phyloP scores from a whole-genome alignment of 2,329 filamentous ascomycete species.

The Aureobasidium sp. region DNA sequence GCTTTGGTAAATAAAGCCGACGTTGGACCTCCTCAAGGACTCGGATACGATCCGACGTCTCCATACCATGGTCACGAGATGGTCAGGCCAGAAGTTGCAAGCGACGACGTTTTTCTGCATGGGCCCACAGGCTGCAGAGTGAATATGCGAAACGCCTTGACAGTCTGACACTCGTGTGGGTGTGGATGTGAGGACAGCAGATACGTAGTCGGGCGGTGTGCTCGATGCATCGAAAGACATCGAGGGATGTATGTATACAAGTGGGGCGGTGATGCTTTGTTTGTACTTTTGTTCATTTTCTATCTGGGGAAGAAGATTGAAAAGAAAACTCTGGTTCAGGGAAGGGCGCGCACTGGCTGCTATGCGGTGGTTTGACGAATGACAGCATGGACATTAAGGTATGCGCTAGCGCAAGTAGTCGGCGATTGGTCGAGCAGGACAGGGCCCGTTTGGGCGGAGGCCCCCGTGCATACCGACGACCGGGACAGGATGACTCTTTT shows the following conservation, averaged over 20 bases:
- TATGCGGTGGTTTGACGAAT: constrained; percentile 9
- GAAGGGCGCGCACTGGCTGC: constrained; percentile 5
- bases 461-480: background rate
- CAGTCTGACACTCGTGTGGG: background rate
- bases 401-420: constrained; percentile 1
- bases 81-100: constrained; percentile 4
- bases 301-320: constrained; percentile 7
- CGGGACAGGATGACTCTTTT: background rate
- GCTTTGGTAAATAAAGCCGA: background rate
- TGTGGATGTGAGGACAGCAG: background rate
- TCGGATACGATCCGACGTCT: background rate
- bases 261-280: constrained; percentile 7
- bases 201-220: background rate
- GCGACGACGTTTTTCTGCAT: constrained; percentile 5
- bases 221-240: constrained; percentile 1
- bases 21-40: background rate
- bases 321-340: constrained; percentile 8
- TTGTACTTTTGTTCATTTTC: background rate
- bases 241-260: background rate
- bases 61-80: constrained; percentile 11
- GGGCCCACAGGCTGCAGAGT: background rate
- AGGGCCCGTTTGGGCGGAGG: constrained; percentile 7
- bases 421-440: constrained; percentile 4
- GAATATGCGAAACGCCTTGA: background rate
- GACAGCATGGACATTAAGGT: constrained; percentile 13